Evolutionary conservation across 371 early-diverging fungal genomes (phyloP).

Genomic region (Apophysomyces sp.): DNA sequence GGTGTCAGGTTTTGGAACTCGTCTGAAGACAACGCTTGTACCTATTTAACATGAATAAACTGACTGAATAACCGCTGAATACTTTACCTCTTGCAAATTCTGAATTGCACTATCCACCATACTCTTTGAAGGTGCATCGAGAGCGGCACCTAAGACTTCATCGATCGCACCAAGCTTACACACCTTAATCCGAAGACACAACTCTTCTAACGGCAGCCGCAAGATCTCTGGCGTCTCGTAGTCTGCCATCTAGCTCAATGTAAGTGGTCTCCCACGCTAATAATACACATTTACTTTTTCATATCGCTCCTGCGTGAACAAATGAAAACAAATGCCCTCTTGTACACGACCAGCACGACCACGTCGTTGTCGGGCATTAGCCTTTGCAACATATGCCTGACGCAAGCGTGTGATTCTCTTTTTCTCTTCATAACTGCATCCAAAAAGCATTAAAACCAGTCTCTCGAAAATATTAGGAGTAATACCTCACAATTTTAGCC

Average conservation of each 20-base stretch:
- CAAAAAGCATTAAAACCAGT: not conserved
- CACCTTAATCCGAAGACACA: conserved; percentile 80
- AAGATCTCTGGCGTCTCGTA: conserved; percentile 81
- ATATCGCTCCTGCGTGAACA: conserved; percentile 59
- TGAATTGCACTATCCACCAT: conserved; percentile 68
- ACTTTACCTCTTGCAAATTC: conserved; percentile 54
- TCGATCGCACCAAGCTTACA: conserved; percentile 57
- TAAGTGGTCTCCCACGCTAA: not conserved
- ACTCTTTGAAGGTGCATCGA: conserved; percentile 74
- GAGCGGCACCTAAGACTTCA: conserved; percentile 63
- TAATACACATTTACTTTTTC: conserved; percentile 40
- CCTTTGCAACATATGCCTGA: conserved; percentile 74
- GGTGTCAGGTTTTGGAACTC: conserved; percentile 73
- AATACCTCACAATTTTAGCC: conserved; percentile 73
- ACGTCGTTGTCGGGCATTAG: conserved; percentile 85
- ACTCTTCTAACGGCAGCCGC: conserved; percentile 77
- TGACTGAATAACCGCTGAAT: not conserved
- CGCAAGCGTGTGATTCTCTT: conserved; percentile 67
- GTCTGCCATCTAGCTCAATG: conserved; percentile 52
- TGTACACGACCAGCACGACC: conserved; percentile 95
- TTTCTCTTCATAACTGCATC: conserved; percentile 60
- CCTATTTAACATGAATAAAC: conserved; percentile 14
- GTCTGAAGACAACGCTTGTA: conserved; percentile 44
- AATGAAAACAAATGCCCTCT: conserved; percentile 77
- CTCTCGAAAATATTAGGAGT: not conserved